Percentiles rank a stretch among this genome's conserved stretches.
Evolutionary conservation across 305 asterid genomes (phyloP).

Genomic region (Fraxinus floribunda): DNA sequence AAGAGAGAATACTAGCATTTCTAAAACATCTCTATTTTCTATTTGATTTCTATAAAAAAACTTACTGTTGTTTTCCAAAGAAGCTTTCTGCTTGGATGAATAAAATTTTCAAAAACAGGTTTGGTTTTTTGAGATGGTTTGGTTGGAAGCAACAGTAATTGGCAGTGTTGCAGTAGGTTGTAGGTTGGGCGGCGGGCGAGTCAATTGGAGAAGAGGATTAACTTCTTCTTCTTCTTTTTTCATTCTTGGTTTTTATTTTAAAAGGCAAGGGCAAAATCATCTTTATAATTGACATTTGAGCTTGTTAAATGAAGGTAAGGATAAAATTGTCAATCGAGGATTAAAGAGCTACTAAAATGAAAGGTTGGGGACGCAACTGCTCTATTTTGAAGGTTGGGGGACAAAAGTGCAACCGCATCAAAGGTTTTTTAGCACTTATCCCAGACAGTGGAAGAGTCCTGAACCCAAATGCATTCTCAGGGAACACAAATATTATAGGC

Average conservation of each 20-base stretch:
- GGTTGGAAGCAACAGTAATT: not conserved
- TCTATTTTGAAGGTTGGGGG: not conserved
- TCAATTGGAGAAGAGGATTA: not conserved
- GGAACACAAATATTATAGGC: not conserved
- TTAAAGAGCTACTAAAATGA: not conserved
- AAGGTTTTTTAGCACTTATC: not conserved
- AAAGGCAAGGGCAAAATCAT: not conserved
- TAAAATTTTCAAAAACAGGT: not conserved
- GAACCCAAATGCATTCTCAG: not conserved
- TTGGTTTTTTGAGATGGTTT: not conserved
- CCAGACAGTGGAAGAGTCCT: not conserved
- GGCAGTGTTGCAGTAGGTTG: not conserved
- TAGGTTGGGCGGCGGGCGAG: not conserved
- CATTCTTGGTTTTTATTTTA: too few species aligned
- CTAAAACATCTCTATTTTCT: not conserved
- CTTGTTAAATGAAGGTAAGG: not conserved
- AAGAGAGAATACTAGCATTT: not conserved
- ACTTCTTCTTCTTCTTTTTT: not conserved
- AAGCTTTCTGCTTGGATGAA: not conserved
- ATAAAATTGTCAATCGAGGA: not conserved
- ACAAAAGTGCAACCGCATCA: not conserved
- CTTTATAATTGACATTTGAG: not conserved
- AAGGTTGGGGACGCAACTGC: not conserved
- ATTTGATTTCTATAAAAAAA: not conserved
- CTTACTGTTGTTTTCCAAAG: not conserved